phyloP scores from a whole-genome alignment of 768 basidiomycete species.

The Dioszegia crocea region DNA sequence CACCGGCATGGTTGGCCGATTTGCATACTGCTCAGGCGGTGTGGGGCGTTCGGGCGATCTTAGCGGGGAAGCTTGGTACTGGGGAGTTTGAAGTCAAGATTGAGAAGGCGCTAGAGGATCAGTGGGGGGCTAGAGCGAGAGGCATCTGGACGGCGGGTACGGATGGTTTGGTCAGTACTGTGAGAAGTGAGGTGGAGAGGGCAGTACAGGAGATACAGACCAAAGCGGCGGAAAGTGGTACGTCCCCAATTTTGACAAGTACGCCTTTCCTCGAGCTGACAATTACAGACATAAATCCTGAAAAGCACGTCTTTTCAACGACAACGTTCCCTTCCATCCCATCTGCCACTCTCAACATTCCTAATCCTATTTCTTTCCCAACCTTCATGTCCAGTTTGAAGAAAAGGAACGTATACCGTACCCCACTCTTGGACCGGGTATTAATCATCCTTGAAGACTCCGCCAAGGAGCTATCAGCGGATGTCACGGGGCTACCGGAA shows the following conservation, averaged over 20 bases:
- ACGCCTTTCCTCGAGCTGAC: no score
- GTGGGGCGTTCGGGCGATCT: conserved; percentile 22
- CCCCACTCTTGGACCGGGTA: conserved; percentile 29
- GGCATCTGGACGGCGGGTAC: conserved; percentile 28
- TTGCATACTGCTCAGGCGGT: conserved; percentile 24
- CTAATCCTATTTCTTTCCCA: conserved; percentile 18
- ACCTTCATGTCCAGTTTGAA: conserved; percentile 21
- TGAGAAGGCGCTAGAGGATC: conserved; percentile 20
- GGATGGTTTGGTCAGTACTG: conserved; percentile 13
- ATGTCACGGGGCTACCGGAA: conserved; percentile 21
- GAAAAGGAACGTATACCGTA: conserved; percentile 21
- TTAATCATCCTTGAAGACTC: conserved; percentile 18
- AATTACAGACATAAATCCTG: conserved; percentile 16
- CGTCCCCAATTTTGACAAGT: neutral
- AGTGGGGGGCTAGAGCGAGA: conserved; percentile 27
- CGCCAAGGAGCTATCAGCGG: conserved; percentile 23
- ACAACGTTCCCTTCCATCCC: conserved; percentile 31
- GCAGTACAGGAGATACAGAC: conserved; percentile 7
- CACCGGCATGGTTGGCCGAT: conserved; percentile 30
- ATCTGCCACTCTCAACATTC: conserved; percentile 13
- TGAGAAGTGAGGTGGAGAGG: conserved; percentile 8
- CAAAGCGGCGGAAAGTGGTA: conserved; percentile 12
- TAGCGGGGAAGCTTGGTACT: conserved; percentile 6
- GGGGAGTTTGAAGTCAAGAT: conserved; percentile 22
- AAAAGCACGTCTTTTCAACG: conserved; percentile 29